Evolutionary conservation across 176 grass and related monocot species (phyloP).

Genomic region (Dactylis glomerata): DNA sequence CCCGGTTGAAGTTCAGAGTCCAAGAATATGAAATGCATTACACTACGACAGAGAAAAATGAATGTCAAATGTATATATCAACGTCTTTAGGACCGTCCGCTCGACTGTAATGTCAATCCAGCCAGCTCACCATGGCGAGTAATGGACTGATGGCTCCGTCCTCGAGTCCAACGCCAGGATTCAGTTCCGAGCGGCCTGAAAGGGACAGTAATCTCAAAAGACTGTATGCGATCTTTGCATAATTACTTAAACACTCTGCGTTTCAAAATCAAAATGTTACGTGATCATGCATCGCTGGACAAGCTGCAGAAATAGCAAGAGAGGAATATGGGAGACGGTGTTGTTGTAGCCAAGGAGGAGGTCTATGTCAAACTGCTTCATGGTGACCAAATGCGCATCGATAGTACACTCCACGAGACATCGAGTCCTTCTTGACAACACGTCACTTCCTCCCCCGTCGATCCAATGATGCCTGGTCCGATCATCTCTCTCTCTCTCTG

Average conservation of each 20-base stretch:
- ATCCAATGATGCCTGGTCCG: slow-evolving; percentile 15
- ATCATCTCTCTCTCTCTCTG: not conserved
- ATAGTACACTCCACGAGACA: slow-evolving; percentile 29
- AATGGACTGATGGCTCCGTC: not conserved
- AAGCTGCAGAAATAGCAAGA: not conserved
- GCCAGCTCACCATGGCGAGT: not conserved
- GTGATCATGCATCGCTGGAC: not conserved
- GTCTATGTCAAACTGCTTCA: slow-evolving; percentile 35
- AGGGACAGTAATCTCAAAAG: not conserved
- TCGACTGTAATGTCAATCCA: slow-evolving; percentile 7
- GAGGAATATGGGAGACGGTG: not conserved
- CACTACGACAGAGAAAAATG: not conserved
- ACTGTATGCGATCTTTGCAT: not conserved
- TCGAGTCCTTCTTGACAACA: not conserved
- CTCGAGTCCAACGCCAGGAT: not conserved
- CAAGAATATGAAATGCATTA: not conserved
- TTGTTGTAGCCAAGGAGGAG: not conserved
- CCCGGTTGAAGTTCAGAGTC: not conserved
- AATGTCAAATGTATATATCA: not conserved
- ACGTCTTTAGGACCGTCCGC: not conserved
- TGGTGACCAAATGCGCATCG: slow-evolving; percentile 33
- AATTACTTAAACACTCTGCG: not conserved
- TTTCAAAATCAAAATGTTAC: too few relatives aligned
- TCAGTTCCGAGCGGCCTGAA: not conserved
- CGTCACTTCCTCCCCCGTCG: slow-evolving; percentile 28